Conservation (phyloP, 345 rosid species). For the Theobroma cacao region DNA sequence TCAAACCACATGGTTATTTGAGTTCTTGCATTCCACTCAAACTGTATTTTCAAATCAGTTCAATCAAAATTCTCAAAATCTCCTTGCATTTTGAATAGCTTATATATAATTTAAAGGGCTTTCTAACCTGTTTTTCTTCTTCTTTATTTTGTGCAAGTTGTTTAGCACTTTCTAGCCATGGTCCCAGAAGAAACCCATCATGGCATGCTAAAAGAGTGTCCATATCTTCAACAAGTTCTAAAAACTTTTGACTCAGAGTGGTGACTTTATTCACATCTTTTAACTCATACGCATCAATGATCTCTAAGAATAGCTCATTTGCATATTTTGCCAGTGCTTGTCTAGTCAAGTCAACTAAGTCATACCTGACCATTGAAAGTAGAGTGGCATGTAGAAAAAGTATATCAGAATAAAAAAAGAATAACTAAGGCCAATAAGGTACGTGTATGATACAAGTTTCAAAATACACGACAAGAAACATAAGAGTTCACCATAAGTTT, state of each 20-base stretch:
- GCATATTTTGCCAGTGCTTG: slow-evolving; percentile 71
- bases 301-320: slow-evolving; percentile 50
- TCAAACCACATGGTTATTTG: slow-evolving; percentile 83
- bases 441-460: neutral
- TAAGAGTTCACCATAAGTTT: neutral
- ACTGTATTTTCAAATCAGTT: slow-evolving; percentile 31
- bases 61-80: neutral
- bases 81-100: neutral
- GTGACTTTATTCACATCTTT: slow-evolving; percentile 37
- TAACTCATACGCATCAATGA: slow-evolving; percentile 43
- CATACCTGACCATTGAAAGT: slow-evolving; percentile 40
- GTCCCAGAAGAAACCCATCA: slow-evolving; percentile 66
- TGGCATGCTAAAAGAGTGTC: slow-evolving; percentile 55
- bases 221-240: slow-evolving; percentile 61
- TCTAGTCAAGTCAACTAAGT: slow-evolving; percentile 64
- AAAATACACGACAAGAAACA: neutral
- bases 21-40: slow-evolving; percentile 77
- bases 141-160: slow-evolving; percentile 45
- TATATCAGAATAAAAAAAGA: neutral
- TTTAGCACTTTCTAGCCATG: slow-evolving; percentile 76
- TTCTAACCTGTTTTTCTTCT: slow-evolving; percentile 50
- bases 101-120: neutral
- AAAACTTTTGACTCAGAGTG: slow-evolving; percentile 36
- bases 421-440: neutral
- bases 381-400: neutral